Percentiles rank a stretch among this genome's conserved stretches.
Conservation (phyloP, 2,329 filamentous ascomycete genomes). For the Fusarium redolens region DNA sequence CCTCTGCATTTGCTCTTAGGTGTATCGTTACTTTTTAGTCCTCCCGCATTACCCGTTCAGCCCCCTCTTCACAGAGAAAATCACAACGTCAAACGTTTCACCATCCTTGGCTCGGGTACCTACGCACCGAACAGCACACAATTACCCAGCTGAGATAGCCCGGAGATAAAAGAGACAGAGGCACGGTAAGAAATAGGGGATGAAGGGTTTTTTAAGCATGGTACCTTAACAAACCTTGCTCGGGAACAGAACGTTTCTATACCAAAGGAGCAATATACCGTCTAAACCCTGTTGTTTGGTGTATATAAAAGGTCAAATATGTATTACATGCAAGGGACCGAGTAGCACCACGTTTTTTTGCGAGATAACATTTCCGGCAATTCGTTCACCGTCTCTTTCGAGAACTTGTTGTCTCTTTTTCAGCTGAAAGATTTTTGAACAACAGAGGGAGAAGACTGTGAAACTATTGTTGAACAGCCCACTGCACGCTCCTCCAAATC, state of each 20-base stretch:
- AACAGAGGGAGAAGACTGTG: not conserved
- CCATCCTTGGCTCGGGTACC: conserved; percentile 9
- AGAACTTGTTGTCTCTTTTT: not conserved
- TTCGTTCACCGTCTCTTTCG: conserved; percentile 27
- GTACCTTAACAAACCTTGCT: conserved; percentile 4
- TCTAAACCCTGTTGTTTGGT: conserved; percentile 9
- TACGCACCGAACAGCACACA: not conserved
- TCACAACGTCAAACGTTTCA: conserved; percentile 29
- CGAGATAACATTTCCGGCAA: conserved; percentile 13
- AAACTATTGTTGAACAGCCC: conserved; percentile 25
- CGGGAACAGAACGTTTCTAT: conserved; percentile 31
- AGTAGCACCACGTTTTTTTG: conserved; percentile 18
- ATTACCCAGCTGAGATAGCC: not conserved
- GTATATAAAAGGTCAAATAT: conserved; percentile 28
- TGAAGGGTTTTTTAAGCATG: not conserved
- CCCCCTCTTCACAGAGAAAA: conserved; percentile 4
- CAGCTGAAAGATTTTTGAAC: not conserved
- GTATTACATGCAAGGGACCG: conserved; percentile 31
- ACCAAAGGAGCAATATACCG: conserved; percentile 25
- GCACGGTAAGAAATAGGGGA: conserved; percentile 19
- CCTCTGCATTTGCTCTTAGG: not conserved
- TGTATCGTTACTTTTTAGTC: conserved; percentile 7
- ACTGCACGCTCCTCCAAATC: conserved; percentile 41
- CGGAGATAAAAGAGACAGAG: conserved; percentile 18
- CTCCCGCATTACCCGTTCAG: conserved; percentile 28